These are phyloP conservation scores for Cutaneotrichosporon sp. DNA, from an alignment of 1,284 basidiomycete genomes.

Conservation along the genomic window DNA sequence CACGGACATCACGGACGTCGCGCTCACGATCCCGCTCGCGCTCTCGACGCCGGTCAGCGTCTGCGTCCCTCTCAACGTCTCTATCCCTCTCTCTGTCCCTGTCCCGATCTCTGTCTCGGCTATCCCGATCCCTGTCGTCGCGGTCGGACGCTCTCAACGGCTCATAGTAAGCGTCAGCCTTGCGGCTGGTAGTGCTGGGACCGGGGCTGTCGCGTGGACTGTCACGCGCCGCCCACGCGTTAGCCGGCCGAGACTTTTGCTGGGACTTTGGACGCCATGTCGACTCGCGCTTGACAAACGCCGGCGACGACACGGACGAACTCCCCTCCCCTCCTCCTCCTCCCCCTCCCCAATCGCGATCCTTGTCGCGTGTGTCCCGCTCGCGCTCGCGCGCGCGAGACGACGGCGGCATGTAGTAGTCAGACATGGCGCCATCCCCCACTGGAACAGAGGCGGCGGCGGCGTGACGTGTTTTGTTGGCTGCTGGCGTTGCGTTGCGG, in stretches of 20 bases:
- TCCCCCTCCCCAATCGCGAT: background rate
- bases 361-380: background rate
- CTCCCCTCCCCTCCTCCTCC: background rate
- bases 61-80: background rate
- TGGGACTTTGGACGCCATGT: constrained; percentile 16
- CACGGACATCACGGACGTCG: background rate
- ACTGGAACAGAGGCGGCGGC: too few relatives aligned
- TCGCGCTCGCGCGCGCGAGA: background rate
- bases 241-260: background rate
- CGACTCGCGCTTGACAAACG: constrained; percentile 18
- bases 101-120: background rate
- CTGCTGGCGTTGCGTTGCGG: background rate
- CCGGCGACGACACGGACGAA: background rate
- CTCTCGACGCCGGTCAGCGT: background rate
- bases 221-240: constrained; percentile 10
- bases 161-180: constrained; percentile 16
- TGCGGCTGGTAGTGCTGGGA: constrained; percentile 2
- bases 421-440: constrained; percentile 7
- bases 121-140: background rate
- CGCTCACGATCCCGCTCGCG: constrained; percentile 6
- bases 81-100: constrained; percentile 1
- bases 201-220: background rate
- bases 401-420: constrained; percentile 19
- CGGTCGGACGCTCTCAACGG: constrained; percentile 1
- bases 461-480: too few relatives aligned